These are phyloP conservation scores for Helianthus annuus DNA, from an alignment of 129 eudicot species.

Conservation along the genomic window HanXRQr2.0-SUNRISE NC_035447.2:64335349-64335848, in stretches of 20 bases:
- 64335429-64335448: slow-evolving; percentile 19
- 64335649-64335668: slow-evolving; percentile 46
- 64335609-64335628: slow-evolving; percentile 64
- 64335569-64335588: slow-evolving; percentile 48
- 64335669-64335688: slow-evolving; percentile 26
- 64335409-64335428: slow-evolving; percentile 10
- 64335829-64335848: slow-evolving; percentile 28
- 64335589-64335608: slow-evolving; percentile 55
- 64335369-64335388: slow-evolving; percentile 43
- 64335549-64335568: slow-evolving; percentile 49
- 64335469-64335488: slow-evolving; percentile 36
- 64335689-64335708: slow-evolving; percentile 46
- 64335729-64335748: slow-evolving; percentile 36
- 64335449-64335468: slow-evolving; percentile 48
- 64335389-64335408: slow-evolving; percentile 6
- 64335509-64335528: slow-evolving; percentile 40
- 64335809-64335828: slow-evolving; percentile 38
- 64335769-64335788: slow-evolving; percentile 75
- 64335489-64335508: slow-evolving; percentile 56
- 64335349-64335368: slow-evolving; percentile 42
- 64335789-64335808: slow-evolving; percentile 66
- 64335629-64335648: slow-evolving; percentile 51
- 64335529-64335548: slow-evolving; percentile 36
- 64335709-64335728: slow-evolving; percentile 43
- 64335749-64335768: slow-evolving; percentile 45